phyloP scores from a whole-genome alignment of 306 rosid genomes.

The Quercus berberidifolia region DNA sequence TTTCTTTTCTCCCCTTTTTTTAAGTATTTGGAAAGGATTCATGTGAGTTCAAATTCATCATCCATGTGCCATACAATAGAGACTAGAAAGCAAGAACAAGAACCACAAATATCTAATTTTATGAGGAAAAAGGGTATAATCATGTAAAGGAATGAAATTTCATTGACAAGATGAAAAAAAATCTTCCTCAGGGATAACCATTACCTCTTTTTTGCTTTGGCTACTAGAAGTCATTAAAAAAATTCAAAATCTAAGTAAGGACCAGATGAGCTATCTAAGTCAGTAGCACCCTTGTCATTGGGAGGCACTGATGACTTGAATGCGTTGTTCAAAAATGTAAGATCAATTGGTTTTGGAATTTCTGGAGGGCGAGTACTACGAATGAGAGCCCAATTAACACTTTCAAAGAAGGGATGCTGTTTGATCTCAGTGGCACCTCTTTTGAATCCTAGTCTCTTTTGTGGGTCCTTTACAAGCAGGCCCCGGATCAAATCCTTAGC shows the following conservation, averaged over 20 bases:
- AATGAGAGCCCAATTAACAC: conserved; percentile 58
- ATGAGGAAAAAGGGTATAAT: not conserved
- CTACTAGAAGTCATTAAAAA: conserved; percentile 29
- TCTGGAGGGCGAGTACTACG: conserved; percentile 52
- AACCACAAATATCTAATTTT: not conserved
- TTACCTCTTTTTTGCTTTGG: conserved; percentile 1
- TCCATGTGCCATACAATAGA: not conserved
- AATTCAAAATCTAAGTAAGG: conserved; percentile 62
- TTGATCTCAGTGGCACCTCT: conserved; percentile 60
- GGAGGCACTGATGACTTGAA: conserved; percentile 26
- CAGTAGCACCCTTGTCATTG: conserved; percentile 31
- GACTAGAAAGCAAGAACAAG: not conserved
- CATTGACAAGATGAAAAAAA: conserved; percentile 28
- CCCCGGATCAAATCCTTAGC: conserved; percentile 53
- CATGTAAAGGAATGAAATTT: conserved; percentile 9
- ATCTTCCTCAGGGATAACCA: conserved; percentile 3
- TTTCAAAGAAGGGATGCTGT: conserved; percentile 58
- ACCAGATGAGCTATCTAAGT: conserved; percentile 43
- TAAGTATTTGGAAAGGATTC: not conserved
- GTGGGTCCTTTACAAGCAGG: conserved; percentile 51
- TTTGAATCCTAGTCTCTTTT: conserved; percentile 50
- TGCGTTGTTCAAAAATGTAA: conserved; percentile 22
- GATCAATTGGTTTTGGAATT: conserved; percentile 51
- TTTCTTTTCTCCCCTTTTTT: not conserved
- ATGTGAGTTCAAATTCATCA: not conserved